Base-by-base conservation (phyloP, 2,329 filamentous ascomycete species). In the Stagonosporopsis cucurbitacearum region DNA sequence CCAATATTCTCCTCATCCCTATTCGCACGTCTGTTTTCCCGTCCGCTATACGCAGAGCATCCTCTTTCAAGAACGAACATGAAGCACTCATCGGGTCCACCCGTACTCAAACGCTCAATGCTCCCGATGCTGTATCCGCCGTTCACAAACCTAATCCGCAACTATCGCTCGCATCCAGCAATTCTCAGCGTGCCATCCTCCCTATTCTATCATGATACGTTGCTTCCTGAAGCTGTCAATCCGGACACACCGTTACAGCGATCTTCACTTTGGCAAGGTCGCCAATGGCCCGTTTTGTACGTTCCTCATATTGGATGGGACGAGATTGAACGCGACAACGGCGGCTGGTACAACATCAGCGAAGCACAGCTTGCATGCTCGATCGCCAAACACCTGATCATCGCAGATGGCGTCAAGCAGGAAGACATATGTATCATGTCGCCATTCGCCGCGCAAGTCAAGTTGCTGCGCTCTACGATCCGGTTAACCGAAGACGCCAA, bases 101-200 rank as follows among this genome's bases (percentile, higher is more conserved):
- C 67, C n/a, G 63, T 71, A 6, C 60, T 74, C 28, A 68, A 61
- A 20, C 59, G 58, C 37, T 56, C 58, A 8, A 75, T 77, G 72
- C 64, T 77, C 4, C 78, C 77, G 32, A 76, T 80, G 23, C 63
- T 68, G 25, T 73, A 74, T 23, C 76, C 79, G n/a, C 71, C 78
- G 1, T 81, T 81, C 59, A 68, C 74, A 30, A 78, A 80, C 45
- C 67, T 81, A 1, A 74, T 75, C 15, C 72, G 78, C 25, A 80
- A 81, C 61, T 81, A 81, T 63, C 76, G 79, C 50, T 80, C 78
- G 33, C 79, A 81, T 50, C 75, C 77, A 6, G 71, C 78, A 22
- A 80, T 81, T 50, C 69, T 81, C 23, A 71, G 72, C 13, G 69
- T 79, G 5, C 76, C 78, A 2, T 75, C 69, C 26, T 63, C 70